Evolutionary conservation across 2,329 filamentous ascomycete genomes (phyloP).

Genomic region (Neospermospora avenae): DNA sequence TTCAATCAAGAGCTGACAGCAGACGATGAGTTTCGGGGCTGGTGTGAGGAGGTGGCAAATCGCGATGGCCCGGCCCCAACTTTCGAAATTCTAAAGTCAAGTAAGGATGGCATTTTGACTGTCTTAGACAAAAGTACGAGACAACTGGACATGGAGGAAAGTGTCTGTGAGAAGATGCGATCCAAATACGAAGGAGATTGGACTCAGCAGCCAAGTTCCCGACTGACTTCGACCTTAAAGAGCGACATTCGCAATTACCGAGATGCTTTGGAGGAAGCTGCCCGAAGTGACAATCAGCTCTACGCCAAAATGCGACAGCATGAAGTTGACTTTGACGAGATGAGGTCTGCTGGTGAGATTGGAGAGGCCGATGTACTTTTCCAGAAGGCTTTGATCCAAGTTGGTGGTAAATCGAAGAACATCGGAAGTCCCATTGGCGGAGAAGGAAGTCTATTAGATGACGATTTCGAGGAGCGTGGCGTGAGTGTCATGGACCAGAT

Average conservation of each 20-base stretch:
- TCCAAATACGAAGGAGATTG: slow-evolving; percentile 95
- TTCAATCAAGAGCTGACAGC: slow-evolving; percentile 85
- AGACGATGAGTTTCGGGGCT: slow-evolving; percentile 86
- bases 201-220: slow-evolving; percentile 93
- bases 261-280: slow-evolving; percentile 85
- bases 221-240: slow-evolving; percentile 81
- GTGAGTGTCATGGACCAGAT: slow-evolving; percentile 88
- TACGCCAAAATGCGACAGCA: slow-evolving; percentile 81
- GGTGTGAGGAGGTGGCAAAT: slow-evolving; percentile 89
- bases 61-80: slow-evolving; percentile 76
- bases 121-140: slow-evolving; percentile 78
- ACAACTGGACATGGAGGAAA: slow-evolving; percentile 94
- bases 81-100: slow-evolving; percentile 73
- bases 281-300: slow-evolving; percentile 79
- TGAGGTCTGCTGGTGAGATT: slow-evolving; percentile 82
- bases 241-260: slow-evolving; percentile 85
- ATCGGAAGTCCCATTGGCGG: slow-evolving; percentile 56
- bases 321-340: slow-evolving; percentile 88
- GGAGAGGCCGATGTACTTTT: slow-evolving; percentile 88
- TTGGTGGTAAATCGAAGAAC: slow-evolving; percentile 56
- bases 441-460: slow-evolving; percentile 80
- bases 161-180: slow-evolving; percentile 98
- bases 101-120: slow-evolving; percentile 71
- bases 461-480: slow-evolving; percentile 79
- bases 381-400: slow-evolving; percentile 79